Evolutionary conservation across 139 green algal genomes (phyloP), one percentile per base, ranked within the genome.

Genomic region (Haematococcus lacustris): DNA sequence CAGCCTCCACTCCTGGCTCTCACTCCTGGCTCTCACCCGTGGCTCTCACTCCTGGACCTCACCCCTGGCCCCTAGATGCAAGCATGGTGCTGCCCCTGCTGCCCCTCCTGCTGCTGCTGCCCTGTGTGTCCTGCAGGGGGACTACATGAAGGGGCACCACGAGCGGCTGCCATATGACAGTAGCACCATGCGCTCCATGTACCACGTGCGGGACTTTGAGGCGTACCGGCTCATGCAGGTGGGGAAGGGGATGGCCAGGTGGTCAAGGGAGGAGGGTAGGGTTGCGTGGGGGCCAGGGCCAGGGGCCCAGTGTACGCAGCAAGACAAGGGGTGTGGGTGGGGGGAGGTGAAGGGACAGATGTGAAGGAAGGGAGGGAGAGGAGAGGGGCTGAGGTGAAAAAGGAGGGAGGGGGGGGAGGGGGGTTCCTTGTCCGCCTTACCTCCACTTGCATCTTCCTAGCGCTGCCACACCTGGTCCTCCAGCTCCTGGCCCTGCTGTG

Each of bases 121-220:
- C 17, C 13, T 57, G 47, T 57, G 47, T 28, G 47, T 57, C 3
- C 25, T 35, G 1, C 51, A 73, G 68, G 74, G 70, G 1, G 78
- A 87, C 78, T 89, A 86, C 74, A 70, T 59, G 50, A 47, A 84
- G 76, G 93, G 93, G 6, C 90, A 97, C 73, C 86, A 85, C 63
- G 95, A 98, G 83, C 51, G 38, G 38, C 86, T 91, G 30, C 95
- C 95, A 1, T 98, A 98, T 80, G 81, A 80, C 30, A 47, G 82
- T 5, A 71, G 65, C 40, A 87, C 75, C 70, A 88, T 98, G 57
- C 80, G 91, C 34, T 93, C 82, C 47, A 87, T 91, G 0, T 99
- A 99, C 80, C 94, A 98, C 73, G 75, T 98, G 1, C 82, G 95
- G 0, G 83, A 94, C 76, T 90, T 94, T 68, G 92, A 98, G 39